Conservation (phyloP, 176 grass and related monocot genomes). For the Microstegium vimineum region DNA sequence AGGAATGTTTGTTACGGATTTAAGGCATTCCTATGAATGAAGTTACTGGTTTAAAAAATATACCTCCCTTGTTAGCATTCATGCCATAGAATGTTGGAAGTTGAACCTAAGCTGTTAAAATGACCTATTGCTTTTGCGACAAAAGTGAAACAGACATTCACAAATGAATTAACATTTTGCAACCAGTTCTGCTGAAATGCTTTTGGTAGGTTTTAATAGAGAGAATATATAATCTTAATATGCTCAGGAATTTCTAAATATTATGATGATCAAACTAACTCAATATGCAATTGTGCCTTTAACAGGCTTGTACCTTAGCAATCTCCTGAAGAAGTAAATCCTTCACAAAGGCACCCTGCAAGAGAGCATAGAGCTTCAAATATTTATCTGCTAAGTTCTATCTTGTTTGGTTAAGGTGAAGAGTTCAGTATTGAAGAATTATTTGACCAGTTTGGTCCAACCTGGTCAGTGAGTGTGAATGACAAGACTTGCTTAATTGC, state of each 20-base stretch:
- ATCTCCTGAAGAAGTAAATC: conserved; percentile 95
- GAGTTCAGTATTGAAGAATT: conserved; percentile 12
- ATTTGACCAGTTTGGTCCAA: conserved; percentile 24
- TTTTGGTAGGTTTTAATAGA: neutral
- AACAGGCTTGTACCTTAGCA: conserved; percentile 61
- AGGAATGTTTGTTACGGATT: neutral
- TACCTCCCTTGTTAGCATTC: neutral
- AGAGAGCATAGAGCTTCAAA: conserved; percentile 39
- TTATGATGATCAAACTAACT: neutral
- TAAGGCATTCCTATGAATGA: neutral
- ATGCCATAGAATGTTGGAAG: neutral
- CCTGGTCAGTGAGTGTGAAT: conserved; percentile 88
- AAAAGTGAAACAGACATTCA: neutral
- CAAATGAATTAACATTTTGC: neutral
- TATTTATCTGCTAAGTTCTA: neutral
- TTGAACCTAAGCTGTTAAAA: neutral
- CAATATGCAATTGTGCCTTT: neutral
- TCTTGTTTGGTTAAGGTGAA: conserved; percentile 12
- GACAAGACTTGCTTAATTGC: conserved; percentile 83
- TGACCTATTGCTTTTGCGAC: neutral
- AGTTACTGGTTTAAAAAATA: conserved; percentile 3
- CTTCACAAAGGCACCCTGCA: conserved; percentile 95
- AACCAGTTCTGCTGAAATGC: neutral
- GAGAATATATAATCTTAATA: neutral
- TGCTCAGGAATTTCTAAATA: neutral